Conservation (phyloP, 2,329 filamentous ascomycete genomes). For the Diaporthe amygdali region DNA sequence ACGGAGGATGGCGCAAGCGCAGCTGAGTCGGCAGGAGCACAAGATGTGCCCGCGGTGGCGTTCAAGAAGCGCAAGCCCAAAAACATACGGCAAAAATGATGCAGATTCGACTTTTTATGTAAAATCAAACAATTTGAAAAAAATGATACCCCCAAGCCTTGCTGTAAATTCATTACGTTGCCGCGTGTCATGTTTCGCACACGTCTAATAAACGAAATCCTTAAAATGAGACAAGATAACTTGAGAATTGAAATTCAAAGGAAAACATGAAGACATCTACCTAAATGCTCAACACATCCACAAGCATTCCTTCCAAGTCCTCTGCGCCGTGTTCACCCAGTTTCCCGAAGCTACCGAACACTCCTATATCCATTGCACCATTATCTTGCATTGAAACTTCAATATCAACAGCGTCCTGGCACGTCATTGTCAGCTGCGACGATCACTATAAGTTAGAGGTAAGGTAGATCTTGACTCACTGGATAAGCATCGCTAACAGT, state of each 20-base stretch:
- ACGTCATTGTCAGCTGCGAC: neutral
- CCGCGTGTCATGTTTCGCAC: neutral
- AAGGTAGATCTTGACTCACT: slow-evolving; percentile 32
- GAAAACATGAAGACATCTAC: no score
- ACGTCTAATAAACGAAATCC: neutral
- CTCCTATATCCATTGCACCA: slow-evolving; percentile 41
- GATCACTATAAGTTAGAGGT: neutral
- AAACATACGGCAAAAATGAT: slow-evolving; percentile 64
- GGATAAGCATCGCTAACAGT: slow-evolving; percentile 36
- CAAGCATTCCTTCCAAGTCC: slow-evolving; percentile 10
- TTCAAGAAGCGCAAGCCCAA: slow-evolving; percentile 84
- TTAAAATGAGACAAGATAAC: neutral
- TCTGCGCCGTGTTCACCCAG: slow-evolving; percentile 13
- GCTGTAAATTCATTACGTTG: neutral
- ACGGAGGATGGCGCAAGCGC: slow-evolving; percentile 33
- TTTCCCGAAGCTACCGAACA: slow-evolving; percentile 39
- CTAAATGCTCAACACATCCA: slow-evolving; percentile 1
- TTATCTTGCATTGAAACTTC: slow-evolving; percentile 42
- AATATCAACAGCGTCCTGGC: slow-evolving; percentile 45
- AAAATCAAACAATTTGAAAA: neutral
- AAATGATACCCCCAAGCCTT: neutral
- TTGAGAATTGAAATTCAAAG: no score
- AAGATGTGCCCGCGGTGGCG: slow-evolving; percentile 55
- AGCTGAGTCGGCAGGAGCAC: neutral
- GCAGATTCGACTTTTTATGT: neutral